Base-by-base conservation (phyloP, 2,329 filamentous ascomycete genomes). In the Trichoderma sp. region DNA sequence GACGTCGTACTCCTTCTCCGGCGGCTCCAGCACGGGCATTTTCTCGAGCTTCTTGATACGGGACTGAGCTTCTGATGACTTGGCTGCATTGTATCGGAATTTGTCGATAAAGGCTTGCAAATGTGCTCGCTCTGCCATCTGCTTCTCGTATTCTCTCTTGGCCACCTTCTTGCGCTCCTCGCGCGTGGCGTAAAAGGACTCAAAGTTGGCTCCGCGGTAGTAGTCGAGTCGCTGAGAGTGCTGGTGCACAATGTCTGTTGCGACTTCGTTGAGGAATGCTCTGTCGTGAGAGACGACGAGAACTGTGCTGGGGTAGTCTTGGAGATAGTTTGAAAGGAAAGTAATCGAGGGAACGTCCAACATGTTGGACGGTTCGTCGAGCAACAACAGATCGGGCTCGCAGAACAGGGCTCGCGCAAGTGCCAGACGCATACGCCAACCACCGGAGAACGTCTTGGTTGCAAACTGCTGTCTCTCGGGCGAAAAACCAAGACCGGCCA, bases 281-380 rank as follows among this genome's bases (percentile, higher is more conserved):
- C 97, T 92, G 91, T 99, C 97, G 93, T 99, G 97, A 84, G 95
- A 98, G 78, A 99, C 97, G 72, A 99, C 96, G 16, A 99, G 89
- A 33, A 99, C 92, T 2, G 97, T 98, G 85, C 95, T 98, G 53
- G 96, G 96, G 83, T 99, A 99, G 66, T 88, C 89, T 84, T 98
- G 95, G 9, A 99, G 93, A 83, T 99, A 99, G 82, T 95, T 96
- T 65, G 96, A 94, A 83, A 99, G 90, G 91, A 98, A 99, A 75
- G 97, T 97, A 82, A 99, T 98, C 29, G 97, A 98, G n/a, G 97
- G 97, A 75, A 99, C 97, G 86, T 98, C 97, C 94, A 99, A 95
- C 96, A 98, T 98, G 92, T 98, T 98, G 74, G 96, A 98, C 86
- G 97, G 97, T 91, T 99, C 97, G 88, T 99, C 97, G 80, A 99